A percentile compares a stretch with the other conserved stretches of the same genome.
These are phyloP conservation scores for Triglochin maritima DNA, from an alignment of 106 monocot species.

Conservation along the genomic window DNA sequence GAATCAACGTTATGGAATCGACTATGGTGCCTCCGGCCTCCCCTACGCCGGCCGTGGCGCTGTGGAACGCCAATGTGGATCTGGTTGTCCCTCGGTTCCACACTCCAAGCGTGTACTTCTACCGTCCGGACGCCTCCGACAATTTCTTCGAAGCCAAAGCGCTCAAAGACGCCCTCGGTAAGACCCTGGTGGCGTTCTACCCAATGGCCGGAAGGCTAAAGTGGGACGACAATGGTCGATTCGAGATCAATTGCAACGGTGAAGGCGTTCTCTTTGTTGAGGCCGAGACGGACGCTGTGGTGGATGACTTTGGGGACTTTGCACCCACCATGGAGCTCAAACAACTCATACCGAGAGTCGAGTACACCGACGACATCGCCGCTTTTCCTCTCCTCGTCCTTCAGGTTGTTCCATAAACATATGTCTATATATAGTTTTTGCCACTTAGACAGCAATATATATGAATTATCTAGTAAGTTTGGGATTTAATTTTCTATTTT, in stretches of 20 bases:
- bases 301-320: conserved; percentile 85
- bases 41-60: conserved; percentile 39
- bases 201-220: not conserved
- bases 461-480: no score
- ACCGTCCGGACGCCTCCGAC: conserved; percentile 33
- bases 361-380: conserved; percentile 63
- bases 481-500: no score
- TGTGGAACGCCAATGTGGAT: conserved; percentile 95
- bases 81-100: conserved; percentile 92
- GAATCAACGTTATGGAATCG: conserved; percentile 32
- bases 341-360: conserved; percentile 65
- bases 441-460: no score
- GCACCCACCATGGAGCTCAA: conserved; percentile 87
- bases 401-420: conserved; percentile 28
- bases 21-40: conserved; percentile 62
- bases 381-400: conserved; percentile 70
- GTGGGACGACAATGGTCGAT: conserved; percentile 37
- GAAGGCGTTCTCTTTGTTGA: conserved; percentile 77
- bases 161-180: not conserved
- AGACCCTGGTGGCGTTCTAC: not conserved
- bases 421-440: no score
- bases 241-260: conserved; percentile 83
- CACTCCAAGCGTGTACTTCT: conserved; percentile 98
- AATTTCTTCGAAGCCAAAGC: not conserved
- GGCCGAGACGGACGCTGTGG: conserved; percentile 35